These are phyloP conservation scores for Populus hybrid DNA, from an alignment of 441 rosid species.

Conservation along the genomic window DNA sequence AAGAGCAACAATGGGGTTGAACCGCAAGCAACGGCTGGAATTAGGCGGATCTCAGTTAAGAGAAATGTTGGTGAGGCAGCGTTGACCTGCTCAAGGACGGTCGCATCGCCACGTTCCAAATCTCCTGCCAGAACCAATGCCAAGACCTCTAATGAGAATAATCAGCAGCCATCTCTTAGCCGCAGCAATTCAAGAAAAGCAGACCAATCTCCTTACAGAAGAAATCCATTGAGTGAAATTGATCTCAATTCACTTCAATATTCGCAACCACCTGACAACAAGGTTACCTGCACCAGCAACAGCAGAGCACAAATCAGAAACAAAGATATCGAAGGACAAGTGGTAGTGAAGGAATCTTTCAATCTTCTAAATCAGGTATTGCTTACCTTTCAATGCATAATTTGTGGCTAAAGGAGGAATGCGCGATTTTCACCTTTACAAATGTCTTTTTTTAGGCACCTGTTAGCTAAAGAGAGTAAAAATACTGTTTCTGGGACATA, in stretches of 20 bases:
- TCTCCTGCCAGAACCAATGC: slow-evolving; percentile 54
- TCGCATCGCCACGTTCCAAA: slow-evolving; percentile 69
- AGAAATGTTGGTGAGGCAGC: slow-evolving; percentile 45
- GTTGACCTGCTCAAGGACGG: slow-evolving; percentile 22
- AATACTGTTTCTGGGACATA: background rate
- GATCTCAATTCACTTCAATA: slow-evolving; percentile 44
- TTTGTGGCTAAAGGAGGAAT: background rate
- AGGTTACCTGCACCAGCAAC: slow-evolving; percentile 17
- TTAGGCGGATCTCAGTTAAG: slow-evolving; percentile 58
- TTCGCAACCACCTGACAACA: slow-evolving; percentile 39
- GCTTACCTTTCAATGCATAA: background rate
- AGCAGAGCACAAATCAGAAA: slow-evolving; percentile 25
- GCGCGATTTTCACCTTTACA: background rate
- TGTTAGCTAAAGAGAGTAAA: background rate
- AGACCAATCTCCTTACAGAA: slow-evolving; percentile 70
- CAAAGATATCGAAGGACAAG: slow-evolving; percentile 39
- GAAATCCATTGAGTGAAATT: slow-evolving; percentile 64
- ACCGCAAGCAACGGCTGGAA: slow-evolving; percentile 17
- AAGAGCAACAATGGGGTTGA: slow-evolving; percentile 34
- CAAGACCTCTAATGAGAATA: slow-evolving; percentile 24
- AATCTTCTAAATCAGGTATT: slow-evolving; percentile 37
- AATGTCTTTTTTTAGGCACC: background rate
- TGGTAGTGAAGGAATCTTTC: slow-evolving; percentile 26
- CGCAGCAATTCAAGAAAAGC: slow-evolving; percentile 64
- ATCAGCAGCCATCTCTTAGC: slow-evolving; percentile 51